phyloP scores from a whole-genome alignment of 2,329 filamentous ascomycete species.

The Colletotrichum eleusines region DNA sequence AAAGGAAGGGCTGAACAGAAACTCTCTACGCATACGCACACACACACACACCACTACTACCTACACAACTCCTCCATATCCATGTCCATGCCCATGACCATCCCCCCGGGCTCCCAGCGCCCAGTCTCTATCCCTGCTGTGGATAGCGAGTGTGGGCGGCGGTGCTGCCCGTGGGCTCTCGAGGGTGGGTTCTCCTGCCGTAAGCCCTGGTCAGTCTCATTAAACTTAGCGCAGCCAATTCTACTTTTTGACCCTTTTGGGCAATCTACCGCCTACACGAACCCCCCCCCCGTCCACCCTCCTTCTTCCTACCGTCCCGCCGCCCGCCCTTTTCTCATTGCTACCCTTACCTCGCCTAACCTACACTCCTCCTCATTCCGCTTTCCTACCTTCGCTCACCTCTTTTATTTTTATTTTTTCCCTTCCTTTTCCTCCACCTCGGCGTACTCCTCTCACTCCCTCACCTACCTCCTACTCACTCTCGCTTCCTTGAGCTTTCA shows the following conservation, averaged over 20 bases:
- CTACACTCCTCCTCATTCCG: constrained; percentile 29
- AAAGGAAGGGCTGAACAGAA: neutral
- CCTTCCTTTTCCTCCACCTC: constrained; percentile 6
- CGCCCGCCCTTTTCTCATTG: constrained; percentile 28
- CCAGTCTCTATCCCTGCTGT: constrained; percentile 18
- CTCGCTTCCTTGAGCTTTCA: constrained; percentile 48
- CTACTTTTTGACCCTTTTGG: constrained; percentile 50
- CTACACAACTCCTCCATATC: constrained; percentile 1
- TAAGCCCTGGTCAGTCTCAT: constrained; percentile 51
- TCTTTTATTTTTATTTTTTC: constrained; percentile 44
- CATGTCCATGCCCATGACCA: constrained; percentile 20
- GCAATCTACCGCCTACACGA: constrained; percentile 51
- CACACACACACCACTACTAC: no score
- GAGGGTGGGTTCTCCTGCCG: constrained; percentile 31
- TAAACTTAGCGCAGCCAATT: constrained; percentile 57
- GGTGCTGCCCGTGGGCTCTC: constrained; percentile 25
- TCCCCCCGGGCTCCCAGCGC: constrained; percentile 42
- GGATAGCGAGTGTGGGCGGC: neutral
- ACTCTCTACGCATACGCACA: no score
- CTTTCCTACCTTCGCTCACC: constrained; percentile 31
- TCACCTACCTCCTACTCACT: constrained; percentile 44
- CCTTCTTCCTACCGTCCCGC: constrained; percentile 37
- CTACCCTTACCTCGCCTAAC: constrained; percentile 31
- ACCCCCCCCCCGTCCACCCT: constrained; percentile 46
- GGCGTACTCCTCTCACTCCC: constrained; percentile 15